phyloP scores from a whole-genome alignment of 768 basidiomycete genomes.

The Russula vinacea region DNA sequence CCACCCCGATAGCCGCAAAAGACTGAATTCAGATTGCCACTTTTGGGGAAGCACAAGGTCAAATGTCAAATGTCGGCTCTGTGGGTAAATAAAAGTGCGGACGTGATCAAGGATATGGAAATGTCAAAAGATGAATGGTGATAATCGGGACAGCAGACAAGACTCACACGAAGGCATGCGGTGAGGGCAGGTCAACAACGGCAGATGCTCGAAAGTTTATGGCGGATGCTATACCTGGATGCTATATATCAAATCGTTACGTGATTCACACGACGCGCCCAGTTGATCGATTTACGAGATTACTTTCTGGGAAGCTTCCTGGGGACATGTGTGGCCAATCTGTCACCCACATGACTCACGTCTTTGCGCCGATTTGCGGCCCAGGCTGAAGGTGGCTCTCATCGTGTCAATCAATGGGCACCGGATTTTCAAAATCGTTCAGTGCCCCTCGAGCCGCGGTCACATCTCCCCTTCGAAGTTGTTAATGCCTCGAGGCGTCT shows the following conservation, averaged over 20 bases:
- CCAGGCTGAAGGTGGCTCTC: not conserved
- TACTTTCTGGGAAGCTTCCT: not conserved
- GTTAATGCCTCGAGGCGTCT: not conserved
- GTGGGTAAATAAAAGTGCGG: not conserved
- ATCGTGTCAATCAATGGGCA: not conserved
- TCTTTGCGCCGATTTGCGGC: slow-evolving; percentile 3
- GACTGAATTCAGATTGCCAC: slow-evolving; percentile 5
- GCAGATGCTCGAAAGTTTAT: slow-evolving; percentile 1
- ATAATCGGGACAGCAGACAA: slow-evolving; percentile 13
- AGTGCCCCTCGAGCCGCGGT: not conserved
- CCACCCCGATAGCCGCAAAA: not conserved
- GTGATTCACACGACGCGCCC: slow-evolving; percentile 1
- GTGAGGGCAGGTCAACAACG: not conserved
- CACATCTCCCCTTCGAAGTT: not conserved
- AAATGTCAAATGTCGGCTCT: slow-evolving; percentile 5
- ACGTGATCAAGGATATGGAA: slow-evolving; percentile 9
- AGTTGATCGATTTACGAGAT: slow-evolving; percentile 15
- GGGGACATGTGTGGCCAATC: slow-evolving; percentile 1
- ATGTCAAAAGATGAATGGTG: slow-evolving; percentile 2
- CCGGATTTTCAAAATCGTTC: slow-evolving; percentile 1
- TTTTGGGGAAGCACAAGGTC: not conserved
- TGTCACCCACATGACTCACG: slow-evolving; percentile 20
- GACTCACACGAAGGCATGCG: slow-evolving; percentile 3
- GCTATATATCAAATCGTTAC: slow-evolving; percentile 6
- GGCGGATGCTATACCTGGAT: not conserved